These are phyloP conservation scores for Pleurotus cornucopiae DNA, from an alignment of 768 basidiomycete genomes.

Conservation along the genomic window DNA sequence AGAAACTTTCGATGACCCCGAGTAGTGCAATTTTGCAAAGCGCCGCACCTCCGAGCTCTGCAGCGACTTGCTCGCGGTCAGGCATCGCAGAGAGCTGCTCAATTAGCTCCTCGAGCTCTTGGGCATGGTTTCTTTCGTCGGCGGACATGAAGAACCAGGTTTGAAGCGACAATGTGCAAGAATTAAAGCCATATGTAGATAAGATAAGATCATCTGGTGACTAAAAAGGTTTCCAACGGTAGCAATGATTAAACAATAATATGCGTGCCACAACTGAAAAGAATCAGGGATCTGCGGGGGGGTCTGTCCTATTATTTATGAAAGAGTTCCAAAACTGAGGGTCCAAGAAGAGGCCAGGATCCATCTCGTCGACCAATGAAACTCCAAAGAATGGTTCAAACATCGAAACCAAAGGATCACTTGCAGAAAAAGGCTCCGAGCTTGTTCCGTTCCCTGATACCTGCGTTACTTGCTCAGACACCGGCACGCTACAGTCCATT, in stretches of 20 bases:
- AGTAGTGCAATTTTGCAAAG: background rate
- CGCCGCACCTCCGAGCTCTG: constrained; percentile 40
- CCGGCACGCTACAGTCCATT: too few species aligned
- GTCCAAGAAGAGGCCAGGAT: background rate
- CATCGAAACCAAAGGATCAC: background rate
- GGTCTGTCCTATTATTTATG: constrained; percentile 5
- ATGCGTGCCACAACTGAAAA: too few species aligned
- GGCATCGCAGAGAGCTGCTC: constrained; percentile 16
- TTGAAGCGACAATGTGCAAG: constrained; percentile 5
- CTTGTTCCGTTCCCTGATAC: background rate
- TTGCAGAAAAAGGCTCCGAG: background rate
- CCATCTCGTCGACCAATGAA: background rate
- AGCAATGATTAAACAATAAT: too few species aligned
- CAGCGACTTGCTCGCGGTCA: constrained; percentile 38
- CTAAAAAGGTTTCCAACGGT: too few species aligned
- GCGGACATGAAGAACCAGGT: background rate
- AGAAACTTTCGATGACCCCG: constrained; percentile 8
- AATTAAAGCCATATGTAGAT: too few species aligned
- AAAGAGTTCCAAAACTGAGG: background rate
- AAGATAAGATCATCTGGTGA: too few species aligned
- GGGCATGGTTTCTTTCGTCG: constrained; percentile 17
- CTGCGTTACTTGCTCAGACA: too few species aligned
- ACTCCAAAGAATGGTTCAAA: background rate
- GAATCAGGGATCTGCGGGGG: too few species aligned
- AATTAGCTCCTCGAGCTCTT: background rate